Evolutionary conservation across 192 early-diverging fungal genomes (phyloP).

Genomic region (Cetraspora pellucida): DNA sequence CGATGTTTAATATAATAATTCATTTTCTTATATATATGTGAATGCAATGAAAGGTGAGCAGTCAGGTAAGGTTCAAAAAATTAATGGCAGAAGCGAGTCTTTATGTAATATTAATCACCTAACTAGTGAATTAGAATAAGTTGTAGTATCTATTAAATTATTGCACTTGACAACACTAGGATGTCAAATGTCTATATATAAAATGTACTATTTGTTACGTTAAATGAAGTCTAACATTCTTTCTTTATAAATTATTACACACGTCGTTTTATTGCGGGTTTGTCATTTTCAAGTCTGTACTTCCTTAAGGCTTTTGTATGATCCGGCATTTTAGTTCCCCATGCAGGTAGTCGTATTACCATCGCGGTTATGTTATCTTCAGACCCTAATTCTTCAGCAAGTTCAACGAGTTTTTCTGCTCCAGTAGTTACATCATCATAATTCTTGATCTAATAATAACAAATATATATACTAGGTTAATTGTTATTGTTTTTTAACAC

Average conservation of each 20-base stretch:
- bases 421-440: conserved; percentile 57
- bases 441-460: conserved; percentile 51
- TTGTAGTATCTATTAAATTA: no score
- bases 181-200: conserved; percentile 48
- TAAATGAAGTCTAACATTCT: not conserved
- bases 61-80: no score
- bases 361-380: conserved; percentile 72
- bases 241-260: not conserved
- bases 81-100: no score
- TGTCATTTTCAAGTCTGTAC: conserved; percentile 61
- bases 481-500: no score
- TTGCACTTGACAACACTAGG: no score
- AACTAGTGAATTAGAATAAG: no score
- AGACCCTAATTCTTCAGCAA: conserved; percentile 65
- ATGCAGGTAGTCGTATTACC: conserved; percentile 69
- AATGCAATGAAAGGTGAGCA: no score
- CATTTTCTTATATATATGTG: no score
- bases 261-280: conserved; percentile 12
- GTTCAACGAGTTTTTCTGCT: conserved; percentile 61
- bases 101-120: no score
- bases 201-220: not conserved
- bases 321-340: conserved; percentile 68
- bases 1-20: no score
- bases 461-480: no score
- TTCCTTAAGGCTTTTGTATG: conserved; percentile 64